Evolutionary conservation across 805 yeast species (phyloP).

Genomic region (Metschnikowia drakensbergensis): DNA sequence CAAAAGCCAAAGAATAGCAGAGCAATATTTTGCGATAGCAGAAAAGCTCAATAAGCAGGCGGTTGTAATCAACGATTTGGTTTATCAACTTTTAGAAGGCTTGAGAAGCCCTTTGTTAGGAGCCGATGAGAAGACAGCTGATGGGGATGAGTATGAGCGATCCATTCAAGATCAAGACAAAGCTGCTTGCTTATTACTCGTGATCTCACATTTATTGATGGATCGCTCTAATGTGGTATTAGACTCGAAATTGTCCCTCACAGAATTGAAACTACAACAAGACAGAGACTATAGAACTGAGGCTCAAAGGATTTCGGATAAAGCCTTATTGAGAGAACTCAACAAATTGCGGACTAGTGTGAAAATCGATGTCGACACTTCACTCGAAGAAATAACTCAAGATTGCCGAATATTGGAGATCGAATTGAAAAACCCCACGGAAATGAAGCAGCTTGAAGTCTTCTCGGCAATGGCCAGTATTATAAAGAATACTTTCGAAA

Average conservation of each 20-base stretch:
- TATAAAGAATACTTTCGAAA: conserved; percentile 34
- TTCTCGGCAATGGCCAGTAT: conserved; percentile 20
- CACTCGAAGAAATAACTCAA: conserved; percentile 31
- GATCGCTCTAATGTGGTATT: conserved; percentile 28
- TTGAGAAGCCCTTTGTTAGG: conserved; percentile 48
- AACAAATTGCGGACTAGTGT: conserved; percentile 21
- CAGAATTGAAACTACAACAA: conserved; percentile 13
- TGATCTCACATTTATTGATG: conserved; percentile 44
- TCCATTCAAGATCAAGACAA: conserved; percentile 74
- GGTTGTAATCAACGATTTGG: conserved; percentile 48
- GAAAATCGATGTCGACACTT: conserved; percentile 27
- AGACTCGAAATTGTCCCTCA: conserved; percentile 6
- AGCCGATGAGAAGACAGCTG: conserved; percentile 44
- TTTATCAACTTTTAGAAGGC: conserved; percentile 38
- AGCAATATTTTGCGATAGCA: conserved; percentile 19
- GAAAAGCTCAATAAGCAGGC: conserved; percentile 51
- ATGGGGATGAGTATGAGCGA: conserved; percentile 74
- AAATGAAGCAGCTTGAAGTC: conserved; percentile 14
- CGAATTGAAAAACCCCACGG: conserved; percentile 22
- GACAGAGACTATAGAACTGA: conserved; percentile 20
- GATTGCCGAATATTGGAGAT: conserved; percentile 20
- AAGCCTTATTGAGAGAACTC: conserved; percentile 23
- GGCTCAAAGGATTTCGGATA: conserved; percentile 24
- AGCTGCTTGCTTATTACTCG: conserved; percentile 55
- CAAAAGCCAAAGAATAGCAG: conserved; percentile 20